Evolutionary conservation across 805 yeast species (phyloP).

Genomic region (Candida sanyiensis): DNA sequence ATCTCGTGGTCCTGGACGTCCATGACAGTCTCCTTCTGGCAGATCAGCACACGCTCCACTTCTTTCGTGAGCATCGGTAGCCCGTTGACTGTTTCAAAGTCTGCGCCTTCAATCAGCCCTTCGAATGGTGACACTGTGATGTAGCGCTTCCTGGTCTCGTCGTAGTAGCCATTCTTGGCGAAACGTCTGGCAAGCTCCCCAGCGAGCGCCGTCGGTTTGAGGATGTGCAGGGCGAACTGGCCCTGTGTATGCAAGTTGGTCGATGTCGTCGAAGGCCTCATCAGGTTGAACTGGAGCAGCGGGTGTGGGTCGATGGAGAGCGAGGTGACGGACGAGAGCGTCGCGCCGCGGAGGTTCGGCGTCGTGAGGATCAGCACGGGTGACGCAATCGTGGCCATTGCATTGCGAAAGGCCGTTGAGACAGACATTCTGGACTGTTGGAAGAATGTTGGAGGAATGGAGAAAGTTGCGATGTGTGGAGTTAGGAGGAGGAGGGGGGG

Average conservation of each 20-base stretch:
- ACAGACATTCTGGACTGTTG: no score
- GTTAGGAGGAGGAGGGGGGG: conserved; percentile 5
- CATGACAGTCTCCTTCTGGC: conserved; percentile 48
- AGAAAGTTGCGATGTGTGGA: conserved; percentile 12
- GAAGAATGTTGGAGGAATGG: no score
- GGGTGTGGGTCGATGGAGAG: conserved; percentile 74
- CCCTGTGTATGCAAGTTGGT: conserved; percentile 50
- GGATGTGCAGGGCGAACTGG: conserved; percentile 66
- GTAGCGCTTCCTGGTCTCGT: conserved; percentile 23
- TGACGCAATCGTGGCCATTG: conserved; percentile 42
- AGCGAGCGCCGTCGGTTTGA: conserved; percentile 54
- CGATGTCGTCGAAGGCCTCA: conserved; percentile 80
- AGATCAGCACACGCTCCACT: conserved; percentile 57
- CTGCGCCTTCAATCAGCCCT: conserved; percentile 30
- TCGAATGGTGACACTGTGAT: conserved; percentile 43
- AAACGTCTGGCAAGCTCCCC: conserved; percentile 61
- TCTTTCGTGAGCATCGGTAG: conserved; percentile 49
- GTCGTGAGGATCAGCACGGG: conserved; percentile 59
- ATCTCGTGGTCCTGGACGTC: conserved; percentile 81
- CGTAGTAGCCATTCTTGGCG: conserved; percentile 44
- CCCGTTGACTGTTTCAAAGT: conserved; percentile 26
- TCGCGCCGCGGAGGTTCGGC: conserved; percentile 61
- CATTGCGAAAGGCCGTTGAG: conserved; percentile 25
- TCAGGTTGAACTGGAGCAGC: conserved; percentile 77
- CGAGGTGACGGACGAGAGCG: conserved; percentile 82